Conservation (phyloP, 2,329 filamentous ascomycete genomes). For the Laburnicola sp. region DNA sequence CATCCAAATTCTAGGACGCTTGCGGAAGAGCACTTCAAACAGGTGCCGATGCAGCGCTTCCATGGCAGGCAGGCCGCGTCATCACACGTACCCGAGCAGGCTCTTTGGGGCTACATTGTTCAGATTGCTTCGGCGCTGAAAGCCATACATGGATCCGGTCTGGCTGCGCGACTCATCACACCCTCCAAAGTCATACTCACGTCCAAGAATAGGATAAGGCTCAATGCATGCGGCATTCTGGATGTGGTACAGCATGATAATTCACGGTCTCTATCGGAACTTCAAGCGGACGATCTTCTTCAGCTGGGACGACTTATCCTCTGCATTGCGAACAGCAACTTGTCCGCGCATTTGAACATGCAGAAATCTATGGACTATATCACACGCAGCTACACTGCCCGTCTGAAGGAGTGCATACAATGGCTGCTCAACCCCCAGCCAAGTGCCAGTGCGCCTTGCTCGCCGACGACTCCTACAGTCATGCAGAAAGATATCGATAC, state of each 20-base stretch:
- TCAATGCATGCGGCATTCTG: slow-evolving; percentile 85
- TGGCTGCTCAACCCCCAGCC: slow-evolving; percentile 73
- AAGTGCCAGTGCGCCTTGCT: slow-evolving; percentile 30
- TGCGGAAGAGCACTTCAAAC: slow-evolving; percentile 73
- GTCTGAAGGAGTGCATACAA: slow-evolving; percentile 75
- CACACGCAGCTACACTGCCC: slow-evolving; percentile 72
- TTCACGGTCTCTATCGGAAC: slow-evolving; percentile 67
- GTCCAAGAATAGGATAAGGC: slow-evolving; percentile 82
- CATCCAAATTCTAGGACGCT: slow-evolving; percentile 89
- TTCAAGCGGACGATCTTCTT: slow-evolving; percentile 85
- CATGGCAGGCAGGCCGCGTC: slow-evolving; percentile 42
- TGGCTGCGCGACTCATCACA: slow-evolving; percentile 85
- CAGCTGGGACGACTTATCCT: slow-evolving; percentile 84
- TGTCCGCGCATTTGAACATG: slow-evolving; percentile 62
- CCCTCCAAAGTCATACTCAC: slow-evolving; percentile 88
- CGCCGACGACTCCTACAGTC: slow-evolving; percentile 28
- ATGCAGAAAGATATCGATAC: slow-evolving; percentile 74
- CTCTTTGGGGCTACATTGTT: slow-evolving; percentile 88
- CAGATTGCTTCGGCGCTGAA: slow-evolving; percentile 89
- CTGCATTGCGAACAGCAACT: slow-evolving; percentile 73
- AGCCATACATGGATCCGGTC: slow-evolving; percentile 75
- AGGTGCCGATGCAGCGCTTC: slow-evolving; percentile 39
- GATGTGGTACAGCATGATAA: slow-evolving; percentile 86
- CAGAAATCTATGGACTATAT: slow-evolving; percentile 76
- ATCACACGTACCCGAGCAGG: slow-evolving; percentile 63